Conservation (phyloP, 108 stramenopile species). For the Nitzschia sp. region DNA sequence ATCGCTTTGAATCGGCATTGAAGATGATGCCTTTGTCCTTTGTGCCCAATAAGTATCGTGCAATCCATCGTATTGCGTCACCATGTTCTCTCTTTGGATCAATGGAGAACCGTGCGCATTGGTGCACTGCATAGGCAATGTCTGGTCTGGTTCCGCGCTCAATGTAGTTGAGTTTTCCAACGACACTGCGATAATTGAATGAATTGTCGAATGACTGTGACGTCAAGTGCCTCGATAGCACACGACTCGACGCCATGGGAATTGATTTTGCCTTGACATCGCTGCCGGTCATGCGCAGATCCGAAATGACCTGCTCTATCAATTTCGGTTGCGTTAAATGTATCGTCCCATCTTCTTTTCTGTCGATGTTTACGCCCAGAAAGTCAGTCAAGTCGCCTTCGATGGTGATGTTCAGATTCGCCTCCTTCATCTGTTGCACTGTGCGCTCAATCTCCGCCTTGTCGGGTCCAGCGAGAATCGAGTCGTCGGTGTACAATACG, state of each 20-base stretch:
- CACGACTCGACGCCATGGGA: constrained; percentile 4
- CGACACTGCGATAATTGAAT: constrained; percentile 27
- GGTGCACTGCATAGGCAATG: constrained; percentile 34
- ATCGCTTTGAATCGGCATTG: not conserved
- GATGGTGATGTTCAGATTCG: constrained; percentile 21
- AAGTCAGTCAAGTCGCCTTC: constrained; percentile 43
- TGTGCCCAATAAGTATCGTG: constrained; percentile 45
- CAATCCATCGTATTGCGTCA: constrained; percentile 41
- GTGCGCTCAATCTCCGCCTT: constrained; percentile 17
- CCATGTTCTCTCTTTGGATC: constrained; percentile 44
- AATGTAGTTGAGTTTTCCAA: constrained; percentile 45
- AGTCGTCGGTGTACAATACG: constrained; percentile 40
- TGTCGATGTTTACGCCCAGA: constrained; percentile 40
- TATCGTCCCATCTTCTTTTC: constrained; percentile 31
- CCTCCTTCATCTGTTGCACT: constrained; percentile 26
- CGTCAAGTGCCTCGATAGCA: constrained; percentile 5
- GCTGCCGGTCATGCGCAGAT: not conserved
- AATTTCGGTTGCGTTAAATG: constrained; percentile 50
- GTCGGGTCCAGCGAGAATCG: constrained; percentile 26
- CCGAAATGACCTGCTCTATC: constrained; percentile 34
- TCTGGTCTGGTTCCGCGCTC: constrained; percentile 22
- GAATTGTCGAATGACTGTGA: constrained; percentile 2
- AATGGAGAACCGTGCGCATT: constrained; percentile 45
- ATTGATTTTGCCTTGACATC: not conserved
- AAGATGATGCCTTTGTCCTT: constrained; percentile 35